A percentile compares a stretch with the other conserved stretches of the same genome.
phyloP scores from a whole-genome alignment of 2,329 filamentous ascomycete genomes.

The Aspergillus oerlinghausenensis region DNA sequence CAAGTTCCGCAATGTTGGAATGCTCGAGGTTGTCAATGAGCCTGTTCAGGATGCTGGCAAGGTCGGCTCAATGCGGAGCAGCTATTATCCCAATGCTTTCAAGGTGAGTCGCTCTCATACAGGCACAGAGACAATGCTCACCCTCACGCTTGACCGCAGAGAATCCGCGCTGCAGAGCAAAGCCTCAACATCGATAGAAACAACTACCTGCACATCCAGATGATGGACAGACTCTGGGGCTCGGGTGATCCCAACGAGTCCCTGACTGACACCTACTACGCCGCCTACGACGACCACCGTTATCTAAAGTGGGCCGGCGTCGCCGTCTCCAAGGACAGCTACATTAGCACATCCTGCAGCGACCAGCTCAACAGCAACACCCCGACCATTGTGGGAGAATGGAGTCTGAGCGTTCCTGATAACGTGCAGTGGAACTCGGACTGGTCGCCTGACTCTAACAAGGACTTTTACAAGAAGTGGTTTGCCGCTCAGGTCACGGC shows the following conservation, averaged over 20 bases:
- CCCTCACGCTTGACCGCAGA: constrained; percentile 10
- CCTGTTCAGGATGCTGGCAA: constrained; percentile 41
- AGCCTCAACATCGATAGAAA: constrained; percentile 39
- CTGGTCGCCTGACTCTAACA: constrained; percentile 42
- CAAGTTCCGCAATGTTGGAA: constrained; percentile 53
- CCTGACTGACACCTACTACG: constrained; percentile 41
- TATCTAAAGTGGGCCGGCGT: constrained; percentile 54
- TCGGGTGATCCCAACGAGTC: constrained; percentile 50
- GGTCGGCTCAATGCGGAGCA: constrained; percentile 34
- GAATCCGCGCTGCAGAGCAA: constrained; percentile 49
- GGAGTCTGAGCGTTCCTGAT: constrained; percentile 51
- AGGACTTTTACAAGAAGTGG: constrained; percentile 53
- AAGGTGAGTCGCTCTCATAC: constrained; percentile 17
- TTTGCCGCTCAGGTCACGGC: constrained; percentile 54
- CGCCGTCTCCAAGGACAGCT: constrained; percentile 43
- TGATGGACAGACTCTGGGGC: constrained; percentile 53
- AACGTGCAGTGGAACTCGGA: constrained; percentile 43
- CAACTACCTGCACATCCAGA: constrained; percentile 51
- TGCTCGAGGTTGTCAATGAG: constrained; percentile 58
- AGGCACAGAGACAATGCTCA: not conserved
- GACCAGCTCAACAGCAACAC: constrained; percentile 41
- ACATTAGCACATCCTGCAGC: constrained; percentile 50
- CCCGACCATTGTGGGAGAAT: constrained; percentile 56
- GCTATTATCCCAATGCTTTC: constrained; percentile 49
- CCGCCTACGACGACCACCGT: constrained; percentile 56